Evolutionary conservation across 768 basidiomycete species (phyloP).

Genomic region (Termitomyces sp.): DNA sequence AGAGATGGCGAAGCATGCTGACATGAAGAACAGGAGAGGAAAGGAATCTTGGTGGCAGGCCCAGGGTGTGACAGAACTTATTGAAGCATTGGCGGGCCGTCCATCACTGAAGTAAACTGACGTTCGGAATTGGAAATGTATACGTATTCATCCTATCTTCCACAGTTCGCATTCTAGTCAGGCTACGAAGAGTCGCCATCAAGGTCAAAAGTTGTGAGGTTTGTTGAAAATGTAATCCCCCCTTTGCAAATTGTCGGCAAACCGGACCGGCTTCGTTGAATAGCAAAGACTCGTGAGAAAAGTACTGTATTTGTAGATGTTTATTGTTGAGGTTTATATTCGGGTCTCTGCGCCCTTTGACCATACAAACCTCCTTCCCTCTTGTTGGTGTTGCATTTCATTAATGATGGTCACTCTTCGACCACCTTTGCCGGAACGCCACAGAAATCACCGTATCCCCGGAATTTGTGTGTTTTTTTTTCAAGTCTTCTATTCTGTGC

Average conservation of each 20-base stretch:
- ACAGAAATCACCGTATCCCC: slow-evolving; percentile 49
- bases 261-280: slow-evolving; percentile 14
- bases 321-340: slow-evolving; percentile 27
- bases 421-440: slow-evolving; percentile 49
- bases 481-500: neutral
- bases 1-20: slow-evolving; percentile 83
- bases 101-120: slow-evolving; percentile 48
- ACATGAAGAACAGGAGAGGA: slow-evolving; percentile 87
- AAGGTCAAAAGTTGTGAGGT: slow-evolving; percentile 7
- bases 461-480: slow-evolving; percentile 34
- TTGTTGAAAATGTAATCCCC: neutral
- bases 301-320: slow-evolving; percentile 26
- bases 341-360: slow-evolving; percentile 11
- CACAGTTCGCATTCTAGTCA: slow-evolving; percentile 3
- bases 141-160: slow-evolving; percentile 2
- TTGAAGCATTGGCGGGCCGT: slow-evolving; percentile 70
- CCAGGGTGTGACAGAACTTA: slow-evolving; percentile 54
- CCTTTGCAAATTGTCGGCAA: neutral
- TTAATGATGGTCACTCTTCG: slow-evolving; percentile 33
- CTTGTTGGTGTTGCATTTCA: slow-evolving; percentile 7
- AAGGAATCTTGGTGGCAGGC: slow-evolving; percentile 74
- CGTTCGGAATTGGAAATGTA: slow-evolving; percentile 6
- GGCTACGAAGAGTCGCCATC: neutral
- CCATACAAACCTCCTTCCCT: slow-evolving; percentile 3
- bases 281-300: slow-evolving; percentile 26